Conservation (phyloP, 1,139 yeast species). For the Geotrichum reessii region DNA sequence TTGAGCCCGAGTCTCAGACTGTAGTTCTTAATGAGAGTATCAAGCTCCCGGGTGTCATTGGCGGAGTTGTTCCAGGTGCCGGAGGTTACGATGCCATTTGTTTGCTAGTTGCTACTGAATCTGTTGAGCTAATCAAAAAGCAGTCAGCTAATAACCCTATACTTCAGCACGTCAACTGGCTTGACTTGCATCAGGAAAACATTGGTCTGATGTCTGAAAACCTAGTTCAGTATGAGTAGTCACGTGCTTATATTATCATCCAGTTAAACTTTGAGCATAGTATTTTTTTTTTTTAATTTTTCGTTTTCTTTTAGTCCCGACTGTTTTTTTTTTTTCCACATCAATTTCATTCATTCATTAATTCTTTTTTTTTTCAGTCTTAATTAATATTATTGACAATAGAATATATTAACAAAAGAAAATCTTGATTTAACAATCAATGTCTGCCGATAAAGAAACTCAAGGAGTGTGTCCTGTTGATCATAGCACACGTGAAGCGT, state of each 20-base stretch:
- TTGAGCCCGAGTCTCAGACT: slow-evolving; percentile 81
- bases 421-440: background rate
- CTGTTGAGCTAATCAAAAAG: slow-evolving; percentile 39
- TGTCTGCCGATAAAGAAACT: slow-evolving; percentile 1
- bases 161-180: slow-evolving; percentile 32
- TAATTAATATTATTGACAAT: background rate
- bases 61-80: slow-evolving; percentile 97
- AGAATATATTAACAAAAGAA: background rate
- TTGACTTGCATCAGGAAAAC: slow-evolving; percentile 33
- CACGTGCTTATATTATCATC: background rate
- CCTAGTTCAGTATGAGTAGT: slow-evolving; percentile 2
- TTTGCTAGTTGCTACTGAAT: slow-evolving; percentile 51
- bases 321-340: background rate
- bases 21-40: slow-evolving; percentile 56
- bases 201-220: slow-evolving; percentile 31
- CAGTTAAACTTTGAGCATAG: slow-evolving; percentile 1
- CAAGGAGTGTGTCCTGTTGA: slow-evolving; percentile 20
- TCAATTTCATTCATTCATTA: background rate
- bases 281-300: background rate
- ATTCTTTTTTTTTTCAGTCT: background rate
- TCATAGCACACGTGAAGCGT: slow-evolving; percentile 20
- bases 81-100: slow-evolving; percentile 95
- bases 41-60: slow-evolving; percentile 63
- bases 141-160: slow-evolving; percentile 33
- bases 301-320: background rate